These are phyloP conservation scores for Podila minutissima DNA, from an alignment of 192 early-diverging fungal genomes.

Conservation along the genomic window DNA sequence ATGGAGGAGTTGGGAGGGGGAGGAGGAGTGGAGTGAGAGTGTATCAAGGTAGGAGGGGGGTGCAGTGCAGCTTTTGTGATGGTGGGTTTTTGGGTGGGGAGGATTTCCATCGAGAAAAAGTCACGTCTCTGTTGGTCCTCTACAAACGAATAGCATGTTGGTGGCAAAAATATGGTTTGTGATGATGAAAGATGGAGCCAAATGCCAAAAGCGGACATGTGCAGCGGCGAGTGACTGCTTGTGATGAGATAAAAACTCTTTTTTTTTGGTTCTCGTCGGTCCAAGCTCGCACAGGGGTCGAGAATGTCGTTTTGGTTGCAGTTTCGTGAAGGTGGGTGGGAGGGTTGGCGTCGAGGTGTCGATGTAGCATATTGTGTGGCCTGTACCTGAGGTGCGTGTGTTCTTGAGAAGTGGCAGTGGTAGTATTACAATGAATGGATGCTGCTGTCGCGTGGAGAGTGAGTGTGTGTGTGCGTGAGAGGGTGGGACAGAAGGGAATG, in stretches of 20 bases:
- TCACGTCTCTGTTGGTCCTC: neutral
- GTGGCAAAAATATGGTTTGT: too few relatives aligned
- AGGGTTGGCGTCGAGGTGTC: neutral
- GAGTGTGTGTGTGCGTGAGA: too few relatives aligned
- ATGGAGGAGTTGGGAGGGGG: neutral
- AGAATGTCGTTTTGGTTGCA: too few relatives aligned
- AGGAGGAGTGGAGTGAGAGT: neutral
- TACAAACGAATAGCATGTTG: too few relatives aligned
- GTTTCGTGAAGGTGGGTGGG: neutral
- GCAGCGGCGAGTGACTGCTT: neutral
- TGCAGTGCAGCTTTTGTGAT: neutral
- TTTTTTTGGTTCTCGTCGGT: neutral
- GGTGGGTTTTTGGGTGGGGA: neutral
- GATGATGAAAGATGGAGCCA: neutral
- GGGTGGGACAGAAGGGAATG: too few relatives aligned
- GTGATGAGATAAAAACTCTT: slow-evolving; percentile 5
- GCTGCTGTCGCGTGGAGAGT: too few relatives aligned
- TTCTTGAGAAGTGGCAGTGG: too few relatives aligned
- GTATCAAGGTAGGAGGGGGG: neutral
- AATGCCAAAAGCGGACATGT: neutral
- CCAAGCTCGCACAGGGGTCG: too few relatives aligned
- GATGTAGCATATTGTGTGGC: too few relatives aligned
- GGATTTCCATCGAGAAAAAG: neutral
- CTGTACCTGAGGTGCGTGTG: too few relatives aligned
- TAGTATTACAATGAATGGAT: too few relatives aligned